Conservation (phyloP, 2,329 filamentous ascomycete species). For the Furcasterigmium furcatum region DNA sequence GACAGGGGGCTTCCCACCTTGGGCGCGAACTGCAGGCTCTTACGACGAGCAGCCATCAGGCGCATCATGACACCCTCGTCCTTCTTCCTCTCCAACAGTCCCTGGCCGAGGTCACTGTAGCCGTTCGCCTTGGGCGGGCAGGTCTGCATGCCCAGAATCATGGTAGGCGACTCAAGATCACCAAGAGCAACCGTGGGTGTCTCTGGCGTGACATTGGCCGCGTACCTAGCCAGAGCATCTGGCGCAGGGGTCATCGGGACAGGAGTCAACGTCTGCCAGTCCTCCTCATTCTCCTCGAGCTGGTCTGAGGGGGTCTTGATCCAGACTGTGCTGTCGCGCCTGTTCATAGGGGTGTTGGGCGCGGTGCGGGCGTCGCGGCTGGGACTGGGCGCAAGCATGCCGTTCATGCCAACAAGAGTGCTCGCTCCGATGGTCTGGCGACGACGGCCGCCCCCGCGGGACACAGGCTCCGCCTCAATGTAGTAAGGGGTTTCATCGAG, state of each 20-base stretch:
- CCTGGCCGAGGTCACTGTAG: conserved; percentile 36
- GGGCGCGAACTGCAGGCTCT: conserved; percentile 75
- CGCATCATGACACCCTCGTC: conserved; percentile 57
- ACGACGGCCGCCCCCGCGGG: conserved; percentile 67
- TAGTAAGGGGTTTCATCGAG: conserved; percentile 68
- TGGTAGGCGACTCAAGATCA: conserved; percentile 28
- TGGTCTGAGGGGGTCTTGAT: conserved; percentile 49
- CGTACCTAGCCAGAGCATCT: conserved; percentile 50
- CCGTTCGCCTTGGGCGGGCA: conserved; percentile 48
- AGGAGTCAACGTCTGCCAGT: conserved; percentile 44
- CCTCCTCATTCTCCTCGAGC: conserved; percentile 31
- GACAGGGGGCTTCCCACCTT: conserved; percentile 71
- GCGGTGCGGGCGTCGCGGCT: conserved; percentile 26
- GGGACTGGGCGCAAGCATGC: conserved; percentile 49
- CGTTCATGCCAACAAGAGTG: conserved; percentile 66
- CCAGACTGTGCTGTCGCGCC: conserved; percentile 54
- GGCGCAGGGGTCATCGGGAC: conserved; percentile 58
- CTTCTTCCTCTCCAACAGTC: conserved; percentile 45
- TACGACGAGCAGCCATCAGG: conserved; percentile 69
- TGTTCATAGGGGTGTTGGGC: conserved; percentile 45
- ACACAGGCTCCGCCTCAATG: conserved; percentile 64
- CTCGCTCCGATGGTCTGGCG: conserved; percentile 81
- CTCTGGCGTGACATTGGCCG: conserved; percentile 43
- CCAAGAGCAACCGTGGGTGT: conserved; percentile 34
- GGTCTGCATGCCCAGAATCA: conserved; percentile 44